Evolutionary conservation across 495 filamentous ascomycete genomes (phyloP).

Genomic region (Podospora sp.): DNA sequence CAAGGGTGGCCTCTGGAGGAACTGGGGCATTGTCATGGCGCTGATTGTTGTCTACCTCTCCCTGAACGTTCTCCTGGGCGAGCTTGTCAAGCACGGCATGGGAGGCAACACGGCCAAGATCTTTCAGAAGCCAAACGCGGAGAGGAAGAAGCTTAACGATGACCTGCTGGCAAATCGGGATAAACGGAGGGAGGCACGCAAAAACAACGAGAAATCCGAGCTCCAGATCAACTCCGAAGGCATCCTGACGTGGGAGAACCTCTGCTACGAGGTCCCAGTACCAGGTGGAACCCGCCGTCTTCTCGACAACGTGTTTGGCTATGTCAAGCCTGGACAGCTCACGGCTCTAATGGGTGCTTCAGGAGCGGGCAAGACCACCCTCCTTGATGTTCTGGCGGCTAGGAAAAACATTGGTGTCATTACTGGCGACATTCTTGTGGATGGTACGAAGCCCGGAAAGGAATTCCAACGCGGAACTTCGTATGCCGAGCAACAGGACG

Average conservation of each 20-base stretch:
- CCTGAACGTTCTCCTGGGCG: slow-evolving; percentile 71
- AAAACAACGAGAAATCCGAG: slow-evolving; percentile 52
- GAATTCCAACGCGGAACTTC: slow-evolving; percentile 79
- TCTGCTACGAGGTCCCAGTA: slow-evolving; percentile 78
- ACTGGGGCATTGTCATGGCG: slow-evolving; percentile 73
- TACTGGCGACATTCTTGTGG: slow-evolving; percentile 71
- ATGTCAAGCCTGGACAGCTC: slow-evolving; percentile 75
- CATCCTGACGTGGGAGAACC: slow-evolving; percentile 77
- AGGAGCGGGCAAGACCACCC: slow-evolving; percentile 85
- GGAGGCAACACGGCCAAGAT: slow-evolving; percentile 78
- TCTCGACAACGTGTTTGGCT: slow-evolving; percentile 73
- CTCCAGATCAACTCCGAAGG: slow-evolving; percentile 68
- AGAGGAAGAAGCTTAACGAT: slow-evolving; percentile 70
- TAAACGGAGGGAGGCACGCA: slow-evolving; percentile 52
- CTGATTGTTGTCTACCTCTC: slow-evolving; percentile 69
- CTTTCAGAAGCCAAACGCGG: slow-evolving; percentile 70
- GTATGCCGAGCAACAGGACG: slow-evolving; percentile 83
- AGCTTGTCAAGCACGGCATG: slow-evolving; percentile 73
- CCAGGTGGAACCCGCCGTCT: slow-evolving; percentile 67
- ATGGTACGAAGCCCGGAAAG: slow-evolving; percentile 65
- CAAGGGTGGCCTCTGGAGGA: slow-evolving; percentile 67
- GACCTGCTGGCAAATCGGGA: slow-evolving; percentile 61
- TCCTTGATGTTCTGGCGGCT: slow-evolving; percentile 75
- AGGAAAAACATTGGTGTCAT: slow-evolving; percentile 82
- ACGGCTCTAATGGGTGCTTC: slow-evolving; percentile 85